Base-by-base conservation (phyloP, 495 filamentous ascomycete species). In the Letharia columbiana region DNA sequence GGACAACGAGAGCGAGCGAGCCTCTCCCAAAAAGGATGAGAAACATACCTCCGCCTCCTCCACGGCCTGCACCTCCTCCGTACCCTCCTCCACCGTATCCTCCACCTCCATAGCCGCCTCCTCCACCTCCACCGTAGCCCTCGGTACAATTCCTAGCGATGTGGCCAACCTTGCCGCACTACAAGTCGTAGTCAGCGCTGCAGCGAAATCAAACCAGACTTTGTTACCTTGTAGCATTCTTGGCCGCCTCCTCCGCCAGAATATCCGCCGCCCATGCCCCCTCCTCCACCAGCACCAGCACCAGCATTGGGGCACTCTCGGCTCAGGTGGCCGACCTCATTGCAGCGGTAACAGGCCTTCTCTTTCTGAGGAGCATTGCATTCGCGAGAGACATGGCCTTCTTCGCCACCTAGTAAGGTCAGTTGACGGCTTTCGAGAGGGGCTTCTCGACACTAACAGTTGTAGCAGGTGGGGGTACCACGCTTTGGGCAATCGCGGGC, bases 291-390 rank as follows among this genome's bases (percentile, higher is more conserved):
- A 28, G 23, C 23, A 64, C 79, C 76, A 56, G 79, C 78, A 69
- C 82, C 82, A 50, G 80, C 75, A 72, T 87, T 84, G 64, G 80
- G 80, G 81, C 95, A 98, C 69, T 98, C 94, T 71, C 94, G 93
- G 68, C 90, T 92, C 75, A 98, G 87, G 81, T 98, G 94, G 59
- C 94, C 94, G 65, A 84, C 76, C 73, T 87, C 82, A 72, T 89
- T 89, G 81, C 93, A 98, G 68, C 90, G 87, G 82, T 98, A 98
- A 87, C 94, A 98, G 45, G 89, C 86, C 81, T 96, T 96, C 79
- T 96, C 92, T 84, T 96, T 96, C 57, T 87, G 85, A 49, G 91
- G 88, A 71, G 86, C 84, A 66, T 89, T 87, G 81, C 94, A 98
- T 73, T 98, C 94, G 76, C 95, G 92, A 83, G 88, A 93, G 77